Evolutionary conservation across 345 rosid genomes (phyloP), one percentile per base, ranked within the genome.

Genomic region (Hypericum perforatum): DNA sequence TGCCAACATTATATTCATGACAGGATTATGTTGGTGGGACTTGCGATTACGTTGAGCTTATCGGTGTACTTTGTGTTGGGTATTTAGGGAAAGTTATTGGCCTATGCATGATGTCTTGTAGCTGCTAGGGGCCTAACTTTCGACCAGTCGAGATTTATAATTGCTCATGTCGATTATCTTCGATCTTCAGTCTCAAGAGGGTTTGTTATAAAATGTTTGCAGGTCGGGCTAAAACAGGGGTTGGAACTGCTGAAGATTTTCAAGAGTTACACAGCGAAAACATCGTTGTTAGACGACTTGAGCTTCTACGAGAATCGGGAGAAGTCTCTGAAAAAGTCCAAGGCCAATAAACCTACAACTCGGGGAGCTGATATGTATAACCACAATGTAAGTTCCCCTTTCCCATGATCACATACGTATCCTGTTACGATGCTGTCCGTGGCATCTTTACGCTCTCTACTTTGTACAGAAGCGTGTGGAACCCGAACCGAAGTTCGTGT

Each of bases 171-270:
- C 6, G 14, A 22, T 15, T 15, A 41, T 11, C 52, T 51, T 8
- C 12, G 9, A 43, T 36, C 15, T 5, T n/a, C 4, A 14, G 37
- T 57, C 8, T 45, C 52, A 12, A 37, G 51, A 15, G 45, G 36
- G 39, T 1, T 29, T 12, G 11, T 9, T 7, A 16, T 22, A 15
- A 6, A 53, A 51, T 14, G 29, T 42, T 52, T 49, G 47, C 76
- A 80, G 87, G 56, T 85, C 59, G 72, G 63, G 32, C 74, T 85
- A 53, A 66, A 71, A 64, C 81, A 82, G 70, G 89, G 95, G 13
- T 66, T 85, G 52, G 82, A 80, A 66, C 69, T 85, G 83, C 76
- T 85, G 61, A 76, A 67, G 0, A 80, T 85, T 45, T 82, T 85
- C 49, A 80, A 75, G 70, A 67, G 51, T 29, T 82, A 78, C 44